phyloP scores from a whole-genome alignment of 441 rosid genomes.

The Gossypium davidsonii region DNA sequence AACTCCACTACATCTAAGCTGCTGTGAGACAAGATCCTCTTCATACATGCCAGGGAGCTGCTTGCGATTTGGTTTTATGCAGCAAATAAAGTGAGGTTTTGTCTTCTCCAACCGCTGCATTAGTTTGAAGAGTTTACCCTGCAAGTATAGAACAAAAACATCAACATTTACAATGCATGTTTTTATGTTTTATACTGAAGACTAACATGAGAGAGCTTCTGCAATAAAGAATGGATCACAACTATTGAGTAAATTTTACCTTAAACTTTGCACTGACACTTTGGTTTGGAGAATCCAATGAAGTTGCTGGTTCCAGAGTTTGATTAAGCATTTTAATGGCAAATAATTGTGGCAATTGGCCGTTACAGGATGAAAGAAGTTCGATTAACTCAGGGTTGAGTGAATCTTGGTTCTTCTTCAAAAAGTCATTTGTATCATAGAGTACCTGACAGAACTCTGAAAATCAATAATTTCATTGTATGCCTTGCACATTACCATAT shows the following conservation, averaged over 20 bases:
- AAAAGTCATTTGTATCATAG: constrained; percentile 84
- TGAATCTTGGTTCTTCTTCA: constrained; percentile 90
- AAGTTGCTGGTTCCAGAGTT: constrained; percentile 27
- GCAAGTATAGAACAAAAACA: constrained; percentile 19
- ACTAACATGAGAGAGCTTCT: neutral
- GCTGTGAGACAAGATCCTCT: constrained; percentile 69
- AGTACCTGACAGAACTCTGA: constrained; percentile 39
- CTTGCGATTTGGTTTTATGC: constrained; percentile 80
- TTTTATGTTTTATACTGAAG: neutral
- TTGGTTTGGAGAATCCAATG: constrained; percentile 50
- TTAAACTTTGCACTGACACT: constrained; percentile 78
- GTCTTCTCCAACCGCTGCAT: constrained; percentile 80
- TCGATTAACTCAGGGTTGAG: constrained; percentile 52
- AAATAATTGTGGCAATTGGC: constrained; percentile 45
- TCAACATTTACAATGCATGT: neutral
- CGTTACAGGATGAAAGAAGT: constrained; percentile 61
- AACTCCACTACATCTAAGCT: constrained; percentile 82
- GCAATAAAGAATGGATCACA: neutral
- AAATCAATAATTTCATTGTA: constrained; percentile 17
- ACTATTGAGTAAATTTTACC: constrained; percentile 33
- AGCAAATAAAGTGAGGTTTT: constrained; percentile 80
- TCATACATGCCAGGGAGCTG: constrained; percentile 63
- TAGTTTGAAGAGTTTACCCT: constrained; percentile 89
- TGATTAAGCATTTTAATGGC: constrained; percentile 41
- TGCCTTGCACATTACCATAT: neutral